These are phyloP conservation scores for Gypsophila paniculata DNA, from an alignment of 179 eudicot species.

Conservation along the genomic window DNA sequence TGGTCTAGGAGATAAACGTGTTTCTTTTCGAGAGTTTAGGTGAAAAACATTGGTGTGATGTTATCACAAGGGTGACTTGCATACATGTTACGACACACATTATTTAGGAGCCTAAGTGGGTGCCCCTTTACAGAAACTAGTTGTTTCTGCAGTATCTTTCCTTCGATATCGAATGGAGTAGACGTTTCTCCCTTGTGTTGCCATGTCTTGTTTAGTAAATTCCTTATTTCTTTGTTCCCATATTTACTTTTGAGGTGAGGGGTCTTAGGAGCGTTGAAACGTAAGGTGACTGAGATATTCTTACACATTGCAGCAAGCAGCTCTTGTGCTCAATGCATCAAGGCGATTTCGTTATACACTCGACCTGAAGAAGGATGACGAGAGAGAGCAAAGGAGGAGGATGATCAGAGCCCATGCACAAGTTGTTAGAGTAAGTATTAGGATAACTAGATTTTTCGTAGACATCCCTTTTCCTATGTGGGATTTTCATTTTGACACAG, in stretches of 20 bases:
- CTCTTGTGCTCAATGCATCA: constrained; percentile 92
- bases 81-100: too few species aligned
- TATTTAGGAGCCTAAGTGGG: too few species aligned
- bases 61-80: too few species aligned
- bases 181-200: not conserved
- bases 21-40: too few species aligned
- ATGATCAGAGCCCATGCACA: constrained; percentile 97
- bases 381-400: constrained; percentile 64
- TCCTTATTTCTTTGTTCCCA: not conserved
- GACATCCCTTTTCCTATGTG: not conserved
- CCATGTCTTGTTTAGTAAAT: not conserved
- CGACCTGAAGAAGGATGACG: constrained; percentile 70
- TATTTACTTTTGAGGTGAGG: not conserved
- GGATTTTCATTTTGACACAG: not conserved
- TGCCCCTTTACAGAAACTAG: too few species aligned
- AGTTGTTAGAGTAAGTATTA: constrained; percentile 66
- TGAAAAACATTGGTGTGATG: too few species aligned
- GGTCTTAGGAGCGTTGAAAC: not conserved
- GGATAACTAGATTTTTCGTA: not conserved
- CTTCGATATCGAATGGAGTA: too few species aligned
- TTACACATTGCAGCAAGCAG: constrained; percentile 65
- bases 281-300: constrained; percentile 3
- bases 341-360: constrained; percentile 90
- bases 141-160: too few species aligned
- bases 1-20: too few species aligned